These are phyloP conservation scores for Oxyria digyna DNA, from an alignment of 148 eudicot genomes.

Conservation along the genomic window DNA sequence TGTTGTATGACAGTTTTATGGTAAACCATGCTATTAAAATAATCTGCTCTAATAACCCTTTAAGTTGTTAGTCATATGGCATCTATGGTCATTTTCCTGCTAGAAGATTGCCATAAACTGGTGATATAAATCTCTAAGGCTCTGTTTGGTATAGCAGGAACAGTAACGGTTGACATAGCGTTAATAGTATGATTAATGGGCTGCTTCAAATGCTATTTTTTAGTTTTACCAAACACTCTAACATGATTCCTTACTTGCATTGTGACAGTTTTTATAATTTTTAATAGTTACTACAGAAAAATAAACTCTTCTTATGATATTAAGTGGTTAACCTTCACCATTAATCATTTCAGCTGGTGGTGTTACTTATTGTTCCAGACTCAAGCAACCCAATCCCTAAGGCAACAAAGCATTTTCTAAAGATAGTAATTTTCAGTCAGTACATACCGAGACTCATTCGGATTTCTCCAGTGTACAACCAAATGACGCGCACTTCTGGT, in stretches of 20 bases:
- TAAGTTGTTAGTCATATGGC: not conserved
- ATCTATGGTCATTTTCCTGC: not conserved
- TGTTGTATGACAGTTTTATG: too few species aligned
- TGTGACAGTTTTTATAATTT: too few species aligned
- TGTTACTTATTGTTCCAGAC: constrained; percentile 10
- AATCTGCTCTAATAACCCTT: not conserved
- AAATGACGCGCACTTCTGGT: constrained; percentile 69
- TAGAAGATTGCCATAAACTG: not conserved
- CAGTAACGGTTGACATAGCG: too few species aligned
- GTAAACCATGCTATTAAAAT: too few species aligned
- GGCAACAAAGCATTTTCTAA: constrained; percentile 18
- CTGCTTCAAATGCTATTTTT: too few species aligned
- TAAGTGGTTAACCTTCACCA: not conserved
- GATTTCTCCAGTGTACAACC: constrained; percentile 48
- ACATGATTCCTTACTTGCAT: too few species aligned
- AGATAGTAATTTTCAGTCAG: constrained; percentile 43
- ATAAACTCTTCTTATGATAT: not conserved
- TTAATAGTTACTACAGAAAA: too few species aligned
- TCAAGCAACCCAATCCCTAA: not conserved
- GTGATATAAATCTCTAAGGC: not conserved
- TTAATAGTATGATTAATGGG: too few species aligned
- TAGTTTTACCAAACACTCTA: too few species aligned
- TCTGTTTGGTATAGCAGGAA: too few species aligned
- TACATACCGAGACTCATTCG: constrained; percentile 56
- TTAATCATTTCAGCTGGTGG: constrained; percentile 31